These are phyloP conservation scores for Aureobasidium sp. DNA, from an alignment of 2,329 filamentous ascomycete genomes.

Conservation along the genomic window DNA sequence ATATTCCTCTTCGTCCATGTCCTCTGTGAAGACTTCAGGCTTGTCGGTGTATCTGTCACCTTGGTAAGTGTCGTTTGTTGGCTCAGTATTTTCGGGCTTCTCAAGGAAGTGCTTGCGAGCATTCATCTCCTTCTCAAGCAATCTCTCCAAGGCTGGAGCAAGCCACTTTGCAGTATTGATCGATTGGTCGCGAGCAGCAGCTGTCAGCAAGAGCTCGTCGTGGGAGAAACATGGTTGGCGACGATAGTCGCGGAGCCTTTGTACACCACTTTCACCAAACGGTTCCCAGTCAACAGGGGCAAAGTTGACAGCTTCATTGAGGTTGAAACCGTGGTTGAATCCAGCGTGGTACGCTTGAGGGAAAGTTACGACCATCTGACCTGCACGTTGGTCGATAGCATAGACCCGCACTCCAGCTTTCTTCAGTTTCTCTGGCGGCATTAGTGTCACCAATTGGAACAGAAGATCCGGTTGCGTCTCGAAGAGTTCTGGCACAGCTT, in stretches of 20 bases:
- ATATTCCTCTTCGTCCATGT: slow-evolving; percentile 81
- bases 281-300: slow-evolving; percentile 94
- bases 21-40: slow-evolving; percentile 49
- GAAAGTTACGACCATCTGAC: slow-evolving; percentile 94
- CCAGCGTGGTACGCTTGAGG: slow-evolving; percentile 95
- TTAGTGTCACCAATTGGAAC: slow-evolving; percentile 92
- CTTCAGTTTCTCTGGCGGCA: slow-evolving; percentile 85
- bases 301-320: slow-evolving; percentile 98
- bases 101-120: slow-evolving; percentile 62
- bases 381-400: slow-evolving; percentile 90
- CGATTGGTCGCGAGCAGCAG: slow-evolving; percentile 67
- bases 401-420: slow-evolving; percentile 91
- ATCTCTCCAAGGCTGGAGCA: slow-evolving; percentile 73
- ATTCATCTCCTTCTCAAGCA: slow-evolving; percentile 63
- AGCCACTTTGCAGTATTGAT: slow-evolving; percentile 96
- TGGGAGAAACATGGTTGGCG: slow-evolving; percentile 96
- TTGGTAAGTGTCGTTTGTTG: slow-evolving; percentile 23
- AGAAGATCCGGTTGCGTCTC: slow-evolving; percentile 94
- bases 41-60: slow-evolving; percentile 36
- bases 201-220: slow-evolving; percentile 87
- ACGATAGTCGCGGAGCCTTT: slow-evolving; percentile 77
- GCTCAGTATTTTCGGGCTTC: slow-evolving; percentile 37
- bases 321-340: slow-evolving; percentile 97
- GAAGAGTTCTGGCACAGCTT: slow-evolving; percentile 91
- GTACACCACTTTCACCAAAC: slow-evolving; percentile 77